Percentiles rank a stretch among this genome's conserved stretches.
These are phyloP conservation scores for Erodium moschatum DNA, from an alignment of 441 rosid genomes.

Conservation along the genomic window DNA sequence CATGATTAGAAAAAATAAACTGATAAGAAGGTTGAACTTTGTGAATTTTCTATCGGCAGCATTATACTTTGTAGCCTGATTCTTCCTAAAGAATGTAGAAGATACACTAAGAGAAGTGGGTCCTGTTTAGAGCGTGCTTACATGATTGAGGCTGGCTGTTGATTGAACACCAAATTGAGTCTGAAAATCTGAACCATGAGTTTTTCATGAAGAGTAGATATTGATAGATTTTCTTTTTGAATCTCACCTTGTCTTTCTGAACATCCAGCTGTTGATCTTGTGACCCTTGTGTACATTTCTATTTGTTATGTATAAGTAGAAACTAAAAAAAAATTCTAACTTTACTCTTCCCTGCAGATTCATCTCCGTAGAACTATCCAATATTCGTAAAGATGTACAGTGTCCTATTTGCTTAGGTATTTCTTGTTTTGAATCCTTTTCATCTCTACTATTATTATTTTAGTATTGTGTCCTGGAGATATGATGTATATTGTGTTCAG, in stretches of 20 bases:
- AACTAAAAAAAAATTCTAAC: constrained; percentile 9
- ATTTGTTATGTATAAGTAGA: constrained; percentile 11
- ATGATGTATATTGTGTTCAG: neutral
- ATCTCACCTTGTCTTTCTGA: neutral
- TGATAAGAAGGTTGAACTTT: neutral
- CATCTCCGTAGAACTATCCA: constrained; percentile 53
- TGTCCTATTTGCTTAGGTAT: constrained; percentile 92
- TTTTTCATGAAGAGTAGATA: neutral
- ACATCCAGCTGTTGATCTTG: constrained; percentile 1
- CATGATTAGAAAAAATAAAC: constrained; percentile 4
- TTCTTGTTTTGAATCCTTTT: constrained; percentile 6
- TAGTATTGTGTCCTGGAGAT: neutral
- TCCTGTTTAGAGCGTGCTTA: no score
- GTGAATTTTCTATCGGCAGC: neutral
- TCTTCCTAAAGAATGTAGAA: neutral
- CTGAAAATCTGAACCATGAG: neutral
- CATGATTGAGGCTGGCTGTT: neutral
- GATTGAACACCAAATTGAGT: no score
- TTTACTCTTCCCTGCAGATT: constrained; percentile 47
- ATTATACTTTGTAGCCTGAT: constrained; percentile 1
- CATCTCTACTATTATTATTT: neutral
- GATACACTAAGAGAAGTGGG: neutral
- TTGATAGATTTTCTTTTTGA: neutral
- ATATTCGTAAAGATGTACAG: constrained; percentile 73
- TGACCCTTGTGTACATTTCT: constrained; percentile 4